Percentiles rank a stretch among this genome's conserved stretches.
phyloP scores from a whole-genome alignment of 768 basidiomycete genomes.

The Pulveroboletus sp. region DNA sequence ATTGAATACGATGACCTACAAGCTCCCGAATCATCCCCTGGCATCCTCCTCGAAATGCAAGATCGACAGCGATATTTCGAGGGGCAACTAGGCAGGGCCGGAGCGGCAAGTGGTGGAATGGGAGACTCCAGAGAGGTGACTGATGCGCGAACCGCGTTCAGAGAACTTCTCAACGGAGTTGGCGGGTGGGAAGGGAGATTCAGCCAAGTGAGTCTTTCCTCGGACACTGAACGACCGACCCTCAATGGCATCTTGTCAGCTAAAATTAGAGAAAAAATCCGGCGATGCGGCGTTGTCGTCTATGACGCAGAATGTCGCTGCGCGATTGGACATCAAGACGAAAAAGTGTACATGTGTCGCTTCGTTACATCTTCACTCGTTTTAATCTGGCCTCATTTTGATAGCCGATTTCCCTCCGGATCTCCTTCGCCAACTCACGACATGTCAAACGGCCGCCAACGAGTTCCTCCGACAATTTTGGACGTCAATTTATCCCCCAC shows the following conservation, averaged over 20 bases:
- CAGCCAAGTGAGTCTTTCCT: conserved; percentile 43
- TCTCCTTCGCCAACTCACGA: conserved; percentile 79
- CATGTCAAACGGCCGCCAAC: conserved; percentile 89
- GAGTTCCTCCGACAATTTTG: conserved; percentile 98
- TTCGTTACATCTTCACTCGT: not conserved
- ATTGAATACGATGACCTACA: conserved; percentile 87
- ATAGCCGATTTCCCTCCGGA: conserved; percentile 78
- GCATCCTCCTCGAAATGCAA: conserved; percentile 84
- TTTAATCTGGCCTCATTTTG: not conserved
- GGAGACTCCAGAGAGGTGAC: conserved; percentile 28
- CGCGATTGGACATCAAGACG: conserved; percentile 62
- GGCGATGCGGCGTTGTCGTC: conserved; percentile 64
- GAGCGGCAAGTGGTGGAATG: conserved; percentile 1
- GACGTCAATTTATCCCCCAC: conserved; percentile 79
- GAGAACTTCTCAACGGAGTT: conserved; percentile 46
- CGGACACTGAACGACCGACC: no score
- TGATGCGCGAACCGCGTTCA: conserved; percentile 48
- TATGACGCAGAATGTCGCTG: conserved; percentile 82
- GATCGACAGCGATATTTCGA: conserved; percentile 83
- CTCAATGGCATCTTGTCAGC: conserved; percentile 32
- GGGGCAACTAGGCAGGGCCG: conserved; percentile 44
- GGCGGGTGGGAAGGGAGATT: conserved; percentile 58
- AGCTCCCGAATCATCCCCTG: conserved; percentile 58
- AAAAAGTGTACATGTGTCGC: conserved; percentile 57
- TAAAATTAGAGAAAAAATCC: conserved; percentile 66